phyloP scores from a whole-genome alignment of 2,329 filamentous ascomycete genomes.

The Hirsutella thompsonii region DNA sequence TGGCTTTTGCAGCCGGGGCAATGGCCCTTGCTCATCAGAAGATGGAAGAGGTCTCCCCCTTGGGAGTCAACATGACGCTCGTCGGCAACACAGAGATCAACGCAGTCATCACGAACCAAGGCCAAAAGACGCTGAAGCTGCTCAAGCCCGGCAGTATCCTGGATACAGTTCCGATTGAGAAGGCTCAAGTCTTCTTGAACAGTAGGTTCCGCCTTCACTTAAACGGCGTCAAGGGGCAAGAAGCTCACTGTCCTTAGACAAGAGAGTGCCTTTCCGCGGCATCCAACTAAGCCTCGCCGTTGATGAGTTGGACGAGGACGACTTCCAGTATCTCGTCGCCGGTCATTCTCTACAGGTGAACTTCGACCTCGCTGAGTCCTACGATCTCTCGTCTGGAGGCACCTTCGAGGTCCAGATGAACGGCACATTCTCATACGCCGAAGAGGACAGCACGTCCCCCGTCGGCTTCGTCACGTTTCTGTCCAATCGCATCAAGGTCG shows the following conservation, averaged over 20 bases:
- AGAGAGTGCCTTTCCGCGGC: slow-evolving; percentile 36
- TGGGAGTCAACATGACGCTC: slow-evolving; percentile 29
- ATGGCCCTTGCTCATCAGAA: slow-evolving; percentile 18
- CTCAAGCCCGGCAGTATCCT: slow-evolving; percentile 41
- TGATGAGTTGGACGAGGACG: slow-evolving; percentile 27
- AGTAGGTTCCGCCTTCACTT: slow-evolving; percentile 25
- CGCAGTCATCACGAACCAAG: slow-evolving; percentile 37
- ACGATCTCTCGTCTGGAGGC: slow-evolving; percentile 38
- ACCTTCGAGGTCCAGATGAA: slow-evolving; percentile 40
- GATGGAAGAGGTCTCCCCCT: slow-evolving; percentile 24
- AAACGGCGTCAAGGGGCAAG: not conserved
- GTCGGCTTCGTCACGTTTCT: slow-evolving; percentile 41
- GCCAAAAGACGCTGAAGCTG: slow-evolving; percentile 34
- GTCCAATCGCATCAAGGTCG: slow-evolving; percentile 44
- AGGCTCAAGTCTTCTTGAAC: slow-evolving; percentile 34
- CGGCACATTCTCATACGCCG: slow-evolving; percentile 44
- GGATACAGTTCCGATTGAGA: slow-evolving; percentile 38
- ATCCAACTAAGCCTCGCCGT: slow-evolving; percentile 36
- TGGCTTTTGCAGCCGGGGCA: slow-evolving; percentile 21
- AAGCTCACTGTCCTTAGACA: slow-evolving; percentile 11
- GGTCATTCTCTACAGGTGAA: slow-evolving; percentile 36
- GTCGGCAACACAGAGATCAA: slow-evolving; percentile 39
- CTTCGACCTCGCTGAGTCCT: slow-evolving; percentile 42
- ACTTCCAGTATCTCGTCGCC: slow-evolving; percentile 35
- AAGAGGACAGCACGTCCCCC: slow-evolving; percentile 36